Conservation (phyloP, 805 yeast genomes). For the Dipodascus albidus region DNA sequence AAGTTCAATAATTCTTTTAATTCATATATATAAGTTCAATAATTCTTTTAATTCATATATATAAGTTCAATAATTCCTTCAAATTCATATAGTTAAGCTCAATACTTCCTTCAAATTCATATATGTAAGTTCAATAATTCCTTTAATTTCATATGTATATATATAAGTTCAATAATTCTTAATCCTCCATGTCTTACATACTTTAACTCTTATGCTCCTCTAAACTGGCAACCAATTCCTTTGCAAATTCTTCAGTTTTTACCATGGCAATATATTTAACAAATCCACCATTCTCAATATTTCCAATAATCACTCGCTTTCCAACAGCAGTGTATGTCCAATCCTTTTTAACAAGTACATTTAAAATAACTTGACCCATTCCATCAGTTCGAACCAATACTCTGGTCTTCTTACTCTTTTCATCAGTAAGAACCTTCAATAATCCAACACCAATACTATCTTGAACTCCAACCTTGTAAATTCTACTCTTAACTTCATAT, state of each 20-base stretch:
- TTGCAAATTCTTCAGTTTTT: slow-evolving; percentile 63
- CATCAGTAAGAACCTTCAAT: slow-evolving; percentile 55
- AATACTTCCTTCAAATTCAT: too few relatives aligned
- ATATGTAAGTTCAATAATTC: too few relatives aligned
- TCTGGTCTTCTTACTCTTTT: slow-evolving; percentile 51
- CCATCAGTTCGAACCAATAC: slow-evolving; percentile 82
- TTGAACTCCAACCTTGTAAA: slow-evolving; percentile 50
- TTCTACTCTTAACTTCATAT: slow-evolving; percentile 49
- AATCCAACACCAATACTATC: slow-evolving; percentile 40
- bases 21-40: too few relatives aligned
- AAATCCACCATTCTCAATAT: slow-evolving; percentile 33
- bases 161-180: too few relatives aligned
- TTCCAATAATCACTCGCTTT: slow-evolving; percentile 56
- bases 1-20: too few relatives aligned
- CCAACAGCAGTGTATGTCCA: slow-evolving; percentile 49
- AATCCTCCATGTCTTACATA: too few relatives aligned
- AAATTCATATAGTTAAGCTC: too few relatives aligned
- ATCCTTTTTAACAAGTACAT: slow-evolving; percentile 46
- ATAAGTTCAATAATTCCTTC: too few relatives aligned
- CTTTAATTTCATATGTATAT: too few relatives aligned
- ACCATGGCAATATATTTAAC: slow-evolving; percentile 65
- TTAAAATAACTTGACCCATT: slow-evolving; percentile 65
- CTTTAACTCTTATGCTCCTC: background rate
- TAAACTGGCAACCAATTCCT: slow-evolving; percentile 27
- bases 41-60: too few relatives aligned